Base-by-base conservation (phyloP, 306 rosid genomes). In the Medicago lupulina region DNA sequence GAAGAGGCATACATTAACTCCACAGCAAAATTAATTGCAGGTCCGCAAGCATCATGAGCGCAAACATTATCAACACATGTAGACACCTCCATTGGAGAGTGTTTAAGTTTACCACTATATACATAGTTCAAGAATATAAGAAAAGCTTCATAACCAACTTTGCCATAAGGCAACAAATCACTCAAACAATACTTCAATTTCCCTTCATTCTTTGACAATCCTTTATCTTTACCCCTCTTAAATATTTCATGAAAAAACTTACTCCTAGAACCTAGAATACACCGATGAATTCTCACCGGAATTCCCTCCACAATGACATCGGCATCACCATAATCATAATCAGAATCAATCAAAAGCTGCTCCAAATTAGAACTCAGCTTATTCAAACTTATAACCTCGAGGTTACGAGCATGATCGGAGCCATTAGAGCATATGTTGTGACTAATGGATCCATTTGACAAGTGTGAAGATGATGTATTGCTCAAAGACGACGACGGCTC, bases 401-500 rank as follows among this genome's bases (percentile, higher is more conserved):
- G 91, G 83, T 88, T 89, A 38, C 80, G 90, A 69, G 80, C 76
- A 19, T 85, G 63, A 50, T 89, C 97, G 18, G 78, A 21, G 38
- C 79, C 87, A 25, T 71, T 23, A 40, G 89, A 6, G 57, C 79
- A 46, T 21, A 85, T 40, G 82, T 88, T 91, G 73, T 86, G 88
- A 80, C 80, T 71, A 75, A 79, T 70, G 0, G 96, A 90, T 49
- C 89, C 97, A 86, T 95, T 95, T 17, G 99, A 87, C 62, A 87
- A 43, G 58, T 75, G 79, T 60, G 98, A 87, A 77, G 96, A 84
- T 43, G 97, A 92, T 21, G 96, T 88, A 63, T 87, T 89, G 89
- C 97, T 95, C 85, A 95, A 79, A 77, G 99, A 92, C 14, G 97
- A 88, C 6, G 99, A 90, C 23, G 93, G 97, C 78, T 92, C 99